Evolutionary conservation across 805 yeast species (phyloP).

Genomic region (Barnettozyma sp.): DNA sequence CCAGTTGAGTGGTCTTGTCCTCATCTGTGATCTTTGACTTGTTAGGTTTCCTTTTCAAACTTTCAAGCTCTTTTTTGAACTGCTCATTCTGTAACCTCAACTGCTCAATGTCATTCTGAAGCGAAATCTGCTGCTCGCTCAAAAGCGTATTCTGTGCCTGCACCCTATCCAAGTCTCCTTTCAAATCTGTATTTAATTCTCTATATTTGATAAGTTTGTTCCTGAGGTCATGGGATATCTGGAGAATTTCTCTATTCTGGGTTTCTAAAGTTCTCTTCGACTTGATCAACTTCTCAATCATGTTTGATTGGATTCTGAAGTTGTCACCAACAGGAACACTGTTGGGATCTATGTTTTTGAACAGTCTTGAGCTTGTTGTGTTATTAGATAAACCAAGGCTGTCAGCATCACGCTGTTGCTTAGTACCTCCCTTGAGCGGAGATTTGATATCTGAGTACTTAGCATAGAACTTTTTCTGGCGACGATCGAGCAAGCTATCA

Average conservation of each 20-base stretch:
- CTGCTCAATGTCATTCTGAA: slow-evolving; percentile 10
- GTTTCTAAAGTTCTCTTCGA: slow-evolving; percentile 31
- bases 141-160: slow-evolving; percentile 11
- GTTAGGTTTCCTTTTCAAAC: too few species aligned
- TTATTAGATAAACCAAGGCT: too few species aligned
- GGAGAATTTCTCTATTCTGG: slow-evolving; percentile 27
- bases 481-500: slow-evolving; percentile 13
- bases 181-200: slow-evolving; percentile 25
- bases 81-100: slow-evolving; percentile 20
- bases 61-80: slow-evolving; percentile 16
- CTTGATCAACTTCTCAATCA: slow-evolving; percentile 32
- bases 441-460: slow-evolving; percentile 21
- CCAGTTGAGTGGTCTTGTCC: background rate
- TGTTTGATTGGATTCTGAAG: slow-evolving; percentile 29
- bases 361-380: slow-evolving; percentile 18
- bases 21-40: too few species aligned
- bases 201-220: slow-evolving; percentile 32
- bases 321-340: slow-evolving; percentile 25
- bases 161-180: slow-evolving; percentile 9
- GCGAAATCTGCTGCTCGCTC: slow-evolving; percentile 9
- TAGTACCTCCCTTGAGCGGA: slow-evolving; percentile 10
- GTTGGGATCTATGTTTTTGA: slow-evolving; percentile 12
- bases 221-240: slow-evolving; percentile 28
- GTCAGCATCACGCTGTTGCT: too few species aligned
- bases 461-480: slow-evolving; percentile 18